Base-by-base conservation (phyloP, 257 asterid genomes). In the Schizonepeta tenuifolia region DNA sequence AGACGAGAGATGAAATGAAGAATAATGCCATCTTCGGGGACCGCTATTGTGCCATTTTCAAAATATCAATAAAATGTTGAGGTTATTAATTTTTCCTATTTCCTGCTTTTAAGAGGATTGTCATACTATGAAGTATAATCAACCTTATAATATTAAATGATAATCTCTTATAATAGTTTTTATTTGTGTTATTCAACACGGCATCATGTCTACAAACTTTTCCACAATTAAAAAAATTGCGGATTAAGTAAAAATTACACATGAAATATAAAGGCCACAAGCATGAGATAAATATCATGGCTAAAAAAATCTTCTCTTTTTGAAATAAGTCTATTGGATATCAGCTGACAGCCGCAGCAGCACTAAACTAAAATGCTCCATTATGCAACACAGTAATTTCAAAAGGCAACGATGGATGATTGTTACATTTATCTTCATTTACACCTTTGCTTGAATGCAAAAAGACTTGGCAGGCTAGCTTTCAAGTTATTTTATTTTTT, bases 361-460 rank as follows among this genome's bases (percentile, higher is more conserved):
- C 69, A 56, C 31, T 67, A 44, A 41, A 78, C 28, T 67, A 66
- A 74, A 53, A 26, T 54, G 59, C 20, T 43, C 8, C 40, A 61
- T 38, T 69, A 51, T 71, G 64, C 73, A 73, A 75, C 75, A 43
- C 77, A 69, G 66, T 38, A 43, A 60, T 69, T 9, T 28, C 46
- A 21, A 49, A 65, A 58, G 10, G 56, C 78, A 80, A 75, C 61
- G 66, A 67, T 75, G 78, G 31, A 26, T 76, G 76, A 80, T 80
- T 71, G 76, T 24, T 36, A 57, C 76, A 47, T 67, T 14, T 47
- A 71, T 72, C 70, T 71, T 50, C 65, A 61, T 71, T 38, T 62
- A 69, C 47, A 58, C 31, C 66, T 70, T 74, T 70, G 71, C 82
- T 72, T 73, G 49, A 53, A 61, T 73, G 76, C 47, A 70, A 70